Evolutionary conservation across 1,284 basidiomycete genomes (phyloP), one percentile per base, ranked within the genome.

Genomic region (Cryptococcus sp.): DNA sequence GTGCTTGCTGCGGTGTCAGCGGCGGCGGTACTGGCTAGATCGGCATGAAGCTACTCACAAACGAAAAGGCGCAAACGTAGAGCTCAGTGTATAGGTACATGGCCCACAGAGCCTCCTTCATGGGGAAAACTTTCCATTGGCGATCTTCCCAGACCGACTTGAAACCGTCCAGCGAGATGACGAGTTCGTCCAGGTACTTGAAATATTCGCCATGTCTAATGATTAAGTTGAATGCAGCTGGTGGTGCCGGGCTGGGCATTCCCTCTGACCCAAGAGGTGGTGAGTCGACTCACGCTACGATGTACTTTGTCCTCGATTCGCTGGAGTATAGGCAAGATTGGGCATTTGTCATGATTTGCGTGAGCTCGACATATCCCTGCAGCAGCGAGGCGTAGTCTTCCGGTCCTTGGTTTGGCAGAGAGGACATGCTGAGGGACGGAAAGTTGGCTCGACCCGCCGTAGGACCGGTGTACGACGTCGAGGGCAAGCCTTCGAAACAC

Each of bases 21-120:
- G 24, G 12, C 4, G 16, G 11, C 12, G 2, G 10, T 14, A n/a
- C n/a, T n/a, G n/a, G n/a, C n/a, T n/a, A n/a, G n/a, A n/a, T n/a
- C n/a, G n/a, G n/a, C n/a, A 31, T 7, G 28, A 31, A 7, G 28
- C 2, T 5, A 60, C 69, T 62, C 33, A 71, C 69, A 39, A 72
- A 74, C 37, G 66, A 68, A 50, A 74, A 74, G 3, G 71, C 68
- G 45, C 66, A 72, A 40, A 71, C 69, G 50, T 71, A 71, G 32
- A 68, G 59, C 41, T 63, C 63, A 21, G 58, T 55, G 51, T 68
- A 70, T 55, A 66, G 67, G 50, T 64, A 70, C 59, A 68, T 65
- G 11, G 62, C 59, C 67, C 68, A 69, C 33, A 70, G 57, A 5
- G 63, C 57, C 26, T 65, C 65, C 0, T 59, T 66, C 21, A 65